Evolutionary conservation across 1,284 basidiomycete species (phyloP).

Genomic region (Trichosporon sp.): DNA sequence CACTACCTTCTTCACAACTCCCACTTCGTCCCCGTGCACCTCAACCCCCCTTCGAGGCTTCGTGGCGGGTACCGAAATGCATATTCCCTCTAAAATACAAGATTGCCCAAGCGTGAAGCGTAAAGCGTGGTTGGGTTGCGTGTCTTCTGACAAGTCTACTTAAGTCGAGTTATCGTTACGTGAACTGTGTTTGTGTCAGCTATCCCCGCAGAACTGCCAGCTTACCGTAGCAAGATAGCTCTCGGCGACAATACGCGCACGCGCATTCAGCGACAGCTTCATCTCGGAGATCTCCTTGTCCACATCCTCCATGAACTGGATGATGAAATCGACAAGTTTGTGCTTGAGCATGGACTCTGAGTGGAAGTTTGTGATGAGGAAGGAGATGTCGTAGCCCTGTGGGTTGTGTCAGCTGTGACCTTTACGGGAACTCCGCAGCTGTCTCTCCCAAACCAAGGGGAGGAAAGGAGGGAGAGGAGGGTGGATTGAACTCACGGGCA

Average conservation of each 20-base stretch:
- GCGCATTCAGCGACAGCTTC: constrained; percentile 74
- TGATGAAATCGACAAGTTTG: constrained; percentile 99
- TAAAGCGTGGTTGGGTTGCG: not conserved
- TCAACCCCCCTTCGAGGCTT: not conserved
- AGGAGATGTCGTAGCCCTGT: constrained; percentile 96
- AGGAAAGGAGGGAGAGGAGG: not conserved
- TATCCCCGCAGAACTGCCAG: not conserved
- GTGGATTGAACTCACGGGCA: constrained; percentile 58
- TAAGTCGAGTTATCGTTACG: not conserved
- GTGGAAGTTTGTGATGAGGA: constrained; percentile 96
- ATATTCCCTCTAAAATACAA: constrained; percentile 2
- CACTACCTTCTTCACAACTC: too few species aligned
- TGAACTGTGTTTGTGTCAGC: not conserved
- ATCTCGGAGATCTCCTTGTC: constrained; percentile 58
- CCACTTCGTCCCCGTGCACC: too few species aligned
- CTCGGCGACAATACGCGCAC: constrained; percentile 95
- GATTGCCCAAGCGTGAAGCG: too few species aligned
- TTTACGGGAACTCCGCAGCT: not conserved
- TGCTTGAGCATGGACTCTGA: constrained; percentile 98
- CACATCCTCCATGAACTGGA: constrained; percentile 99
- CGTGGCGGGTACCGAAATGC: not conserved
- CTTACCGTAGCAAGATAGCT: constrained; percentile 48
- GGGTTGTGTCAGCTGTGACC: not conserved
- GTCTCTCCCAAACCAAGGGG: too few species aligned
- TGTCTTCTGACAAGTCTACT: not conserved